Evolutionary conservation across 2,329 filamentous ascomycete genomes (phyloP), one percentile per base, ranked within the genome.

Genomic region (Penicillium crustosum): DNA sequence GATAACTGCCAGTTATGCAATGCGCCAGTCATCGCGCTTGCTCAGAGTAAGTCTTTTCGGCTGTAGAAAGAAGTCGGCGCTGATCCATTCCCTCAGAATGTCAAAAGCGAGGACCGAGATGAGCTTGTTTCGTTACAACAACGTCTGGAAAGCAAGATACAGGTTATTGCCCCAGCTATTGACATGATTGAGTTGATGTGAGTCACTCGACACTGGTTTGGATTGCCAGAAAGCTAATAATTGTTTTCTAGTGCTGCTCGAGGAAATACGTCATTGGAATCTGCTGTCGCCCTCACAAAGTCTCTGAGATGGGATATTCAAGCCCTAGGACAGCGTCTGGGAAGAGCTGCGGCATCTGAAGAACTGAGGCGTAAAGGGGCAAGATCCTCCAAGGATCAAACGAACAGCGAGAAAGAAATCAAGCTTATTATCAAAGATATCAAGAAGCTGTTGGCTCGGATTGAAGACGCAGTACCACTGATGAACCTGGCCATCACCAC

Each of bases 401-500:
- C 82, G 15, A 78, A 83, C 57, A 86, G 84, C 59, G 83, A 88
- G 55, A 74, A 79, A 2, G 87, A 93, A 68, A 79, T 96, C 23
- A 81, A 84, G 52, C 76, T 79, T 39, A 89, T 97, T 62, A 85
- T 93, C 52, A 71, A 78, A 12, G 89, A 93, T 45, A 93, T 96
- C 68, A 90, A 87, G 69, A 81, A 78, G 13, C 77, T 99, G 3
- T 82, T 97, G 2, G 77, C 79, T 12, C 86, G 89, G 9, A 96
- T 99, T 61, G 93, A 97, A 72, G 89, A 94, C 73, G 90, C 93
- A 13, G 91, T 97, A 12, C 93, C 93, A 0, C 80, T 96, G 4
- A 89, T 99, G 71, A 96, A 94, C 67, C 82, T 99, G 29, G 94
- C 94, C 55, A 96, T 99, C 63, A 94, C 91, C 2, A 93, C 93